A percentile compares a stretch with the other conserved stretches of the same genome.
Conservation (phyloP, 257 asterid species). For the Ligustrum vulgare region DNA sequence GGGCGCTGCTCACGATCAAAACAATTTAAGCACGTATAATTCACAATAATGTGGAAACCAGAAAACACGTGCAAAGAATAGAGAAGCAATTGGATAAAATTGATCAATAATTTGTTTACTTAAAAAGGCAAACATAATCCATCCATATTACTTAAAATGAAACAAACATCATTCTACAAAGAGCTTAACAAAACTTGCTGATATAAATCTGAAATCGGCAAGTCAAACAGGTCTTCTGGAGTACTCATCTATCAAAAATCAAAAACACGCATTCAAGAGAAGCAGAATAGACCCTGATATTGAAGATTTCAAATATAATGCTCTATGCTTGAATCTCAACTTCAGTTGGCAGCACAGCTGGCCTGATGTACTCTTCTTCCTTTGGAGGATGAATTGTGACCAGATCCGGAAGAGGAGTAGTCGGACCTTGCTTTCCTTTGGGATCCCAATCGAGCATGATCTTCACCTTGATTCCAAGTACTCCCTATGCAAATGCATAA, state of each 20-base stretch:
- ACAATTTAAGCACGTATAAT: too few species aligned
- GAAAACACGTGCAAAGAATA: too few species aligned
- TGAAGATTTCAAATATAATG: background rate
- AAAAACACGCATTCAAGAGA: background rate
- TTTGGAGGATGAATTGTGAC: slow-evolving; percentile 1
- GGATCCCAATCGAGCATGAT: slow-evolving; percentile 12
- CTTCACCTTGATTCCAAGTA: slow-evolving; percentile 9
- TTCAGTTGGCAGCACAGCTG: slow-evolving; percentile 22
- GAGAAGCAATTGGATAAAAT: background rate
- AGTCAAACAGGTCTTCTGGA: background rate
- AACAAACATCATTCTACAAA: slow-evolving; percentile 5
- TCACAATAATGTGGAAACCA: too few species aligned
- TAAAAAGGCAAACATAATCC: background rate
- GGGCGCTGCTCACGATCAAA: too few species aligned
- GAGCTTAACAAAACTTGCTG: slow-evolving; percentile 7
- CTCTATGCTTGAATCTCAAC: slow-evolving; percentile 31
- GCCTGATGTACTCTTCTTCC: slow-evolving; percentile 25
- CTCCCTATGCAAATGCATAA: background rate
- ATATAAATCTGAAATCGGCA: slow-evolving; percentile 4
- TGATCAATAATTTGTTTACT: background rate
- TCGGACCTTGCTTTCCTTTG: slow-evolving; percentile 1
- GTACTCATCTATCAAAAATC: slow-evolving; percentile 16
- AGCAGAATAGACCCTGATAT: background rate
- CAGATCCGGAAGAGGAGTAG: background rate
- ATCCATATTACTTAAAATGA: background rate